phyloP scores from a whole-genome alignment of 129 eudicot genomes.

The Helianthus tuberosus region DNA sequence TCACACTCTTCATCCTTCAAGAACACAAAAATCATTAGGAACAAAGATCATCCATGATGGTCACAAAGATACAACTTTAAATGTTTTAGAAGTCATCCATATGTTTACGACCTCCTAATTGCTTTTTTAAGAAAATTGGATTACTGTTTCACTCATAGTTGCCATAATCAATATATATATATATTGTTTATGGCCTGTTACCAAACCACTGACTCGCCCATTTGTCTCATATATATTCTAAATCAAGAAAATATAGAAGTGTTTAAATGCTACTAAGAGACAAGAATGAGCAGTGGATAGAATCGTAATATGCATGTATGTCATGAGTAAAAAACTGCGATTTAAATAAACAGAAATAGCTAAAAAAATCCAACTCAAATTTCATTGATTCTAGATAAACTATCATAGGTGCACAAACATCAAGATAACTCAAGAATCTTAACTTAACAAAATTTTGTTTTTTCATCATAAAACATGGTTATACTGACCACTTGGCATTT shows the following conservation, averaged over 20 bases:
- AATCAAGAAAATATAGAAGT: neutral
- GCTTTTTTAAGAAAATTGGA: neutral
- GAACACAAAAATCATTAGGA: constrained; percentile 16
- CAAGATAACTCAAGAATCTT: neutral
- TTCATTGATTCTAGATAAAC: neutral
- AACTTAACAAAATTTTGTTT: neutral
- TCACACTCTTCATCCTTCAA: constrained; percentile 89
- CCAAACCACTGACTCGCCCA: neutral
- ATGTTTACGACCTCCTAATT: neutral
- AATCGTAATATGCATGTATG: neutral
- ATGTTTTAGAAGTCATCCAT: neutral
- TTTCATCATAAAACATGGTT: neutral
- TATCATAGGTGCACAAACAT: neutral
- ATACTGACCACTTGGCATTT: neutral
- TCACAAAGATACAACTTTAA: neutral
- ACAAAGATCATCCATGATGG: neutral
- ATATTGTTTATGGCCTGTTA: neutral
- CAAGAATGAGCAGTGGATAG: neutral
- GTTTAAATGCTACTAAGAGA: neutral
- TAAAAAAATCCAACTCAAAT: neutral
- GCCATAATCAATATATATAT: neutral
- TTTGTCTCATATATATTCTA: neutral
- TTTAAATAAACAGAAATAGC: neutral
- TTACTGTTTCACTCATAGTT: neutral
- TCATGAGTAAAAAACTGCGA: neutral